A percentile compares a stretch with the other conserved stretches of the same genome.
Conservation (phyloP, 768 basidiomycete genomes). For the Boletellus sp. region DNA sequence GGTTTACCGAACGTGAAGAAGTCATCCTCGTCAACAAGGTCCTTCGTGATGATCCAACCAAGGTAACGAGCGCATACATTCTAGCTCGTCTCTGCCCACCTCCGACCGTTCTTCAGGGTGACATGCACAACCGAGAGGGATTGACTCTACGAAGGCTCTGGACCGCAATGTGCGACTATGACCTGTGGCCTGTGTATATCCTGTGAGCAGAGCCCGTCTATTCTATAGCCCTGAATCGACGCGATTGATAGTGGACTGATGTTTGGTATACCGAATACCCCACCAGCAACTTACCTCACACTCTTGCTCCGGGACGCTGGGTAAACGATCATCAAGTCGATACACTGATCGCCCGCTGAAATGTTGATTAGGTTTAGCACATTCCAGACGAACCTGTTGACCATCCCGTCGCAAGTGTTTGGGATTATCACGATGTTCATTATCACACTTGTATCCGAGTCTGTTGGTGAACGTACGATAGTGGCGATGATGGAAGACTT, state of each 20-base stretch:
- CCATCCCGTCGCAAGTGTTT: slow-evolving; percentile 51
- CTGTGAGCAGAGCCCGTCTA: slow-evolving; percentile 24
- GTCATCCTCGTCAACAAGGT: slow-evolving; percentile 56
- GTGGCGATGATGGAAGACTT: slow-evolving; percentile 52
- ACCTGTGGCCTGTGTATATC: slow-evolving; percentile 65
- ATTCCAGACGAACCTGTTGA: slow-evolving; percentile 56
- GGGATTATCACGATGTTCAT: slow-evolving; percentile 52
- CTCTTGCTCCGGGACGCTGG: slow-evolving; percentile 55
- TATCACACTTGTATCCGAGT: slow-evolving; percentile 49
- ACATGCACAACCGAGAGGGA: slow-evolving; percentile 71
- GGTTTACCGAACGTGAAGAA: slow-evolving; percentile 63
- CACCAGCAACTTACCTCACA: slow-evolving; percentile 57
- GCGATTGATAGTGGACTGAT: slow-evolving; percentile 40
- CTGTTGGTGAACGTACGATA: slow-evolving; percentile 48
- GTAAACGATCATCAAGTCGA: slow-evolving; percentile 15
- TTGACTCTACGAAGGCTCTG: slow-evolving; percentile 48
- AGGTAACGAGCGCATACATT: slow-evolving; percentile 29
- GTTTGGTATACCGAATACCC: slow-evolving; percentile 47
- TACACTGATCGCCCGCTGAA: neutral
- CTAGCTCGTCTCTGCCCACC: no score
- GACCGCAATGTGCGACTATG: slow-evolving; percentile 55
- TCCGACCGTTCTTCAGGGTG: slow-evolving; percentile 17
- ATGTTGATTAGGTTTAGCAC: slow-evolving; percentile 46
- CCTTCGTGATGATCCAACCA: slow-evolving; percentile 61
- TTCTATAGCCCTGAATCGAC: neutral